Percentiles rank a stretch among this genome's conserved stretches.
These are phyloP conservation scores for Yarrowia osloensis DNA, from an alignment of 805 yeast genomes.

Conservation along the genomic window DNA sequence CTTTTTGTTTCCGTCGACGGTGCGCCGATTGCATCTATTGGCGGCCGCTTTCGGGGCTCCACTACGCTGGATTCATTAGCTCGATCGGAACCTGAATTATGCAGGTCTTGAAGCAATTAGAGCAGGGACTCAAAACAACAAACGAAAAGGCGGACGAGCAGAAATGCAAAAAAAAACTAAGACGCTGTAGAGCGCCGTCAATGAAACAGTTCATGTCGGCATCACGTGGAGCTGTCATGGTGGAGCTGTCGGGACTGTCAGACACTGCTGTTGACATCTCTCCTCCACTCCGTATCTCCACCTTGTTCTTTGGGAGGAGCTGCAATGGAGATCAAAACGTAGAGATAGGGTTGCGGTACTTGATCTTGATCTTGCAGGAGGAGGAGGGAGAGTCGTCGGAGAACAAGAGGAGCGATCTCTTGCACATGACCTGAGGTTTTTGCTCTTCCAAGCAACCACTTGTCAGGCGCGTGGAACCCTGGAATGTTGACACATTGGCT, in stretches of 20 bases:
- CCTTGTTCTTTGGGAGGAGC: background rate
- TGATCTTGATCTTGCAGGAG: conserved; percentile 21
- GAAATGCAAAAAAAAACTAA: background rate
- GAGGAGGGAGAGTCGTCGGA: background rate
- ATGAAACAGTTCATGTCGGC: background rate
- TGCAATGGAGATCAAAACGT: conserved; percentile 2
- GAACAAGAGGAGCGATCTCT: too few species aligned
- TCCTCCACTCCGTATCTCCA: background rate
- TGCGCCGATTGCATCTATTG: background rate
- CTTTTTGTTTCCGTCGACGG: too few species aligned
- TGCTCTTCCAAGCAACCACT: too few species aligned
- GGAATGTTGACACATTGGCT: background rate
- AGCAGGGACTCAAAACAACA: conserved; percentile 3
- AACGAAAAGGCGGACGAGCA: background rate
- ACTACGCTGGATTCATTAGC: background rate
- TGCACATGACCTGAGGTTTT: too few species aligned
- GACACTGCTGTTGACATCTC: too few species aligned
- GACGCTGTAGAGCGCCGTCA: too few species aligned
- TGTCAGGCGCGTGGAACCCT: too few species aligned
- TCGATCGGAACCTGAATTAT: conserved; percentile 23
- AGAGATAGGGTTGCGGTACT: conserved; percentile 24
- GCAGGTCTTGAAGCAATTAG: conserved; percentile 20
- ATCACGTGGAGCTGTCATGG: background rate
- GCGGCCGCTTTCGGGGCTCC: background rate
- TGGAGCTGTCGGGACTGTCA: background rate